These are phyloP conservation scores for Ceratobasidium papillatum DNA, from an alignment of 1,284 basidiomycete species.

Conservation along the genomic window DNA sequence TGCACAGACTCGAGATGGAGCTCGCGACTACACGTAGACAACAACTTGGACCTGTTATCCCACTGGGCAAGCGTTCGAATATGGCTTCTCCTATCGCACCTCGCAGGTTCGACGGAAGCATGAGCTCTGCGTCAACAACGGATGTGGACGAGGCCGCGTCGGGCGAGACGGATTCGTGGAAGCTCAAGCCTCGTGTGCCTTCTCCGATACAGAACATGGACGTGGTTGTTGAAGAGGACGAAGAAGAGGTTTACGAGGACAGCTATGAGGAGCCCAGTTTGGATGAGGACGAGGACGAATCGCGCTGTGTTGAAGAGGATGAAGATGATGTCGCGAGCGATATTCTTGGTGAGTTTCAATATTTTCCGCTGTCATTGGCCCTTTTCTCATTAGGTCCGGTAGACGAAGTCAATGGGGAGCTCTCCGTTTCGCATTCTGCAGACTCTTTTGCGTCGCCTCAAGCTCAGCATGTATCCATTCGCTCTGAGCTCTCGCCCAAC, in stretches of 20 bases:
- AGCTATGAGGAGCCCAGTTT: constrained; percentile 30
- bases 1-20: constrained; percentile 22
- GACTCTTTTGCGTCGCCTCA: neutral
- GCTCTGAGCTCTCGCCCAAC: neutral
- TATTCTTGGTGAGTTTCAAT: constrained; percentile 17
- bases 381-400: neutral
- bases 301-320: constrained; percentile 33
- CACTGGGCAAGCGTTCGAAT: constrained; percentile 12
- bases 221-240: constrained; percentile 31
- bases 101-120: constrained; percentile 40
- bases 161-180: constrained; percentile 2
- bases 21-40: constrained; percentile 1
- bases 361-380: neutral
- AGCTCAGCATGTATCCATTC: neutral
- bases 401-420: constrained; percentile 23
- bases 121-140: constrained; percentile 40
- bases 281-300: constrained; percentile 32
- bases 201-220: constrained; percentile 35
- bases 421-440: neutral
- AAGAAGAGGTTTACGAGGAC: constrained; percentile 38
- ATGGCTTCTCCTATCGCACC: neutral
- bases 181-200: constrained; percentile 1
- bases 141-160: constrained; percentile 9
- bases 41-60: neutral
- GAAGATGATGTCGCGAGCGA: constrained; percentile 29